phyloP scores from a whole-genome alignment of 2,329 filamentous ascomycete genomes.

The Xylaria polymorpha region DNA sequence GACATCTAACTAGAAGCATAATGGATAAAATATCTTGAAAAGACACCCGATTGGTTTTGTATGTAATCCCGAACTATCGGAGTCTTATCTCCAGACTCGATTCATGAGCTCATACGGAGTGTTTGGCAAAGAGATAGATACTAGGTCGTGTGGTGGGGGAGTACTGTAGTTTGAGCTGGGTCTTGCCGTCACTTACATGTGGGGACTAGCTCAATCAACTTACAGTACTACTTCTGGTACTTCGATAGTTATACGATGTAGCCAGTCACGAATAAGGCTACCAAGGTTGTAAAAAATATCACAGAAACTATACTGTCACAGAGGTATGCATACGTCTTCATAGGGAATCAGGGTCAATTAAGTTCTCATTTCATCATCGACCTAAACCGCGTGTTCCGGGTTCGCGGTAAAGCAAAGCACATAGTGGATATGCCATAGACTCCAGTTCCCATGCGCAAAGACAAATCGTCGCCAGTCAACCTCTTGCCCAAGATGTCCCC shows the following conservation, averaged over 20 bases:
- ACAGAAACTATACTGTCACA: background rate
- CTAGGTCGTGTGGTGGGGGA: background rate
- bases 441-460: constrained; percentile 52
- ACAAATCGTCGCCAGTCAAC: constrained; percentile 43
- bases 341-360: constrained; percentile 49
- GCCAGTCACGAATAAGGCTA: background rate
- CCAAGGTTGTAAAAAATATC: background rate
- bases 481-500: constrained; percentile 44
- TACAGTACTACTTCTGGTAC: background rate
- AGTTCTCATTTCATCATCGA: constrained; percentile 52
- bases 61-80: background rate
- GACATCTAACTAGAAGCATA: background rate
- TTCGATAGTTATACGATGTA: background rate
- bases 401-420: constrained; percentile 47
- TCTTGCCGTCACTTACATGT: background rate
- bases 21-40: background rate
- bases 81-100: background rate
- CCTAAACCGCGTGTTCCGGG: constrained; percentile 46
- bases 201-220: background rate
- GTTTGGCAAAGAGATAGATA: background rate
- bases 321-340: background rate
- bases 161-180: background rate
- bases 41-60: background rate
- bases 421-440: constrained; percentile 52
- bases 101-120: background rate